These are phyloP conservation scores for Mycena olivaceomarginata DNA, from an alignment of 768 basidiomycete genomes.

Conservation along the genomic window DNA sequence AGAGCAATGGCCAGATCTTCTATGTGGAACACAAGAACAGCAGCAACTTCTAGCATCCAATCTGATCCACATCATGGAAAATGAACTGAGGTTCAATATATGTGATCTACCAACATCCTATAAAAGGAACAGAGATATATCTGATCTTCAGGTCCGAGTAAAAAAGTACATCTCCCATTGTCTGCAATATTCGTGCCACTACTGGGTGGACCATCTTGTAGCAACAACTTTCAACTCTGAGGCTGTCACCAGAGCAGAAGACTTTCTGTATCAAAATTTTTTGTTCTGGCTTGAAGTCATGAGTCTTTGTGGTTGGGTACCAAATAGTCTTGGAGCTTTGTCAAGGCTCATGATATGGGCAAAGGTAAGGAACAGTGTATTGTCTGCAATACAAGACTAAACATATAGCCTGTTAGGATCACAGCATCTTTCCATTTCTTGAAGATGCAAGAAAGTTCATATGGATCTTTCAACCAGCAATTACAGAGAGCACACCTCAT, in stretches of 20 bases:
- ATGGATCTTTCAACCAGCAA: background rate
- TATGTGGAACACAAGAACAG: background rate
- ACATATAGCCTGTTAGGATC: background rate
- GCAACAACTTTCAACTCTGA: background rate
- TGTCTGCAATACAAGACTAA: background rate
- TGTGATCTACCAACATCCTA: constrained; percentile 26
- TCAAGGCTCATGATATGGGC: background rate
- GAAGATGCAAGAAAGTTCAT: constrained; percentile 13
- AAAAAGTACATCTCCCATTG: constrained; percentile 18
- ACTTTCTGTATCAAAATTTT: constrained; percentile 23
- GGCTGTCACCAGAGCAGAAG: background rate
- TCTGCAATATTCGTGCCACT: constrained; percentile 37
- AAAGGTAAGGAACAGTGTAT: background rate
- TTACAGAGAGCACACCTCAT: constrained; percentile 10
- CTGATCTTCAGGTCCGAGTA: constrained; percentile 13
- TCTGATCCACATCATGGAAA: background rate
- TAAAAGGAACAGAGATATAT: constrained; percentile 17
- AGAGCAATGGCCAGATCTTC: constrained; percentile 2
- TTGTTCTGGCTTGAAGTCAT: constrained; percentile 29
- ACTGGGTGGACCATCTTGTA: constrained; percentile 33
- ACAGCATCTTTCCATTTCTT: background rate
- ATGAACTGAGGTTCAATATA: constrained; percentile 32
- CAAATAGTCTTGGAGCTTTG: background rate
- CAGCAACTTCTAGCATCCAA: background rate
- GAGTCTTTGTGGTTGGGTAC: background rate